These are phyloP conservation scores for Colletotrichum tropicale DNA, from an alignment of 2,329 filamentous ascomycete genomes.

Conservation along the genomic window DNA sequence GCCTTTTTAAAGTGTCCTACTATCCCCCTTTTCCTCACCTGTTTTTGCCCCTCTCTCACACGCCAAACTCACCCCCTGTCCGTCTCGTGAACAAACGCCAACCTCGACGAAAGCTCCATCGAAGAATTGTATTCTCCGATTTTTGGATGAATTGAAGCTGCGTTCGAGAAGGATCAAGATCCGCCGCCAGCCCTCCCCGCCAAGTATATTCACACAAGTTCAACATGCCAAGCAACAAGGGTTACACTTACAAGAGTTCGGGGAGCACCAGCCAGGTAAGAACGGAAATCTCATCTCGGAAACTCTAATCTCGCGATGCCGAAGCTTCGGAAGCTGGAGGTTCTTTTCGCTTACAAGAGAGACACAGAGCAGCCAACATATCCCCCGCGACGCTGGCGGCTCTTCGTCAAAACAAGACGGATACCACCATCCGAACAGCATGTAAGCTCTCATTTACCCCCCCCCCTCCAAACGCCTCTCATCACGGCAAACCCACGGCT, in stretches of 20 bases:
- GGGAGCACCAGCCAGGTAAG: slow-evolving; percentile 69
- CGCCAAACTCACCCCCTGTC: neutral
- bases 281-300: neutral
- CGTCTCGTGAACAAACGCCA: neutral
- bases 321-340: neutral
- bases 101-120: neutral
- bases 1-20: neutral
- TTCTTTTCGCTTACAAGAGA: neutral
- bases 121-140: neutral
- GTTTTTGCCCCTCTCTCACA: neutral
- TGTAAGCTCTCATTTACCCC: slow-evolving; percentile 37
- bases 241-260: slow-evolving; percentile 49
- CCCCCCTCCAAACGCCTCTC: neutral
- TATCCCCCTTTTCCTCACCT: neutral
- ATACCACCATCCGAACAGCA: slow-evolving; percentile 70
- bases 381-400: slow-evolving; percentile 65
- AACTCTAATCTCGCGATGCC: neutral
- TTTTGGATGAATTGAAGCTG: neutral
- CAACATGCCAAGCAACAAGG: slow-evolving; percentile 24
- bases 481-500: neutral
- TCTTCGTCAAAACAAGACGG: slow-evolving; percentile 59
- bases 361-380: slow-evolving; percentile 69
- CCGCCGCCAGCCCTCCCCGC: neutral
- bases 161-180: neutral
- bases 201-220: neutral